Conservation (phyloP, 345 rosid genomes). For the Bretschneidera sinensis region DNA sequence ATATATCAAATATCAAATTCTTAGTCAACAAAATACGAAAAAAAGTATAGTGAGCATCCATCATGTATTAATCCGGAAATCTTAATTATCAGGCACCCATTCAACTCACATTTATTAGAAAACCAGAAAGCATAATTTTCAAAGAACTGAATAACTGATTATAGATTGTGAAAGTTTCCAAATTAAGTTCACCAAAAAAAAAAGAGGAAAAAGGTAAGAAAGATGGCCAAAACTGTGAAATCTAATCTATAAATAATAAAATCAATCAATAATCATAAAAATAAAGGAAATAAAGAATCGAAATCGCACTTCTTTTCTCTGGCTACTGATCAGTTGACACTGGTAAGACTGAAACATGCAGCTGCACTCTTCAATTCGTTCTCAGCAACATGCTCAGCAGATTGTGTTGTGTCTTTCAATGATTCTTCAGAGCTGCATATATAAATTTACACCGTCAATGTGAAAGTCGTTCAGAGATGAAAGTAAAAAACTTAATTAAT, state of each 20-base stretch:
- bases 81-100: not conserved
- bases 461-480: not conserved
- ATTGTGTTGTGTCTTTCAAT: constrained; percentile 44
- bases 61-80: too few species aligned
- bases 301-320: constrained; percentile 5
- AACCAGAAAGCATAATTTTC: not conserved
- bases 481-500: too few species aligned
- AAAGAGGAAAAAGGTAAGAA: too few species aligned
- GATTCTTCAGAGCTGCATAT: constrained; percentile 62
- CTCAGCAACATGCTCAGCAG: constrained; percentile 49
- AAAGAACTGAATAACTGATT: not conserved
- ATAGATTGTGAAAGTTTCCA: not conserved
- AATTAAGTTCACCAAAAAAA: too few species aligned
- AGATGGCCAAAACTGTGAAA: not conserved
- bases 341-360: constrained; percentile 75
- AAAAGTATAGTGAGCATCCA: too few species aligned
- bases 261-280: not conserved
- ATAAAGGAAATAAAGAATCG: constrained; percentile 3
- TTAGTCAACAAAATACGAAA: too few species aligned
- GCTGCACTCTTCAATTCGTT: constrained; percentile 85
- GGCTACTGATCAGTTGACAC: constrained; percentile 46
- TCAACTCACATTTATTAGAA: not conserved
- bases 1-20: too few species aligned
- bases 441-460: not conserved
- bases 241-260: not conserved